Conservation (phyloP, 2,329 filamentous ascomycete species). For the Madurella fahalii region DNA sequence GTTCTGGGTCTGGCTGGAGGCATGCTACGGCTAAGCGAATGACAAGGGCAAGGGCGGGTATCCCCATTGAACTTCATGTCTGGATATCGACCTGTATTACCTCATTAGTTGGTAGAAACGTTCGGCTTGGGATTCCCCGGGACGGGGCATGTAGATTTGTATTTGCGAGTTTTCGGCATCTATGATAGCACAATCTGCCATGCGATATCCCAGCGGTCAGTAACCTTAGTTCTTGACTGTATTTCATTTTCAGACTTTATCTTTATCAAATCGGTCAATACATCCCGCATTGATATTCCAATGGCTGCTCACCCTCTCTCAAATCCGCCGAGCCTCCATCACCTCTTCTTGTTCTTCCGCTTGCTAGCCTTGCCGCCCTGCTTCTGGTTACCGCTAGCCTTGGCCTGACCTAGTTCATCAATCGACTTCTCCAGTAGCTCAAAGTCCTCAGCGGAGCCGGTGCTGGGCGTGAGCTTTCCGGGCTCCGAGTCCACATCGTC, state of each 20-base stretch:
- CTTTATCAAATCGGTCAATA: neutral
- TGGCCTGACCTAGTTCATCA: slow-evolving; percentile 50
- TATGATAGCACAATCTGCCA: too few relatives aligned
- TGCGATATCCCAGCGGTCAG: too few relatives aligned
- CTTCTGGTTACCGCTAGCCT: slow-evolving; percentile 43
- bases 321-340: slow-evolving; percentile 17
- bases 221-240: neutral
- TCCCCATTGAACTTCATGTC: neutral
- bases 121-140: too few relatives aligned
- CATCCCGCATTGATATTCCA: neutral
- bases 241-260: neutral
- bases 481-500: slow-evolving; percentile 47
- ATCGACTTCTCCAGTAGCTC: slow-evolving; percentile 60
- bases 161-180: too few relatives aligned
- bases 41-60: neutral
- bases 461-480: slow-evolving; percentile 50
- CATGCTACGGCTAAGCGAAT: neutral
- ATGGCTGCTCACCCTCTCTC: neutral
- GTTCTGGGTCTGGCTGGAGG: neutral
- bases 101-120: too few relatives aligned
- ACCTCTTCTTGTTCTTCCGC: slow-evolving; percentile 54
- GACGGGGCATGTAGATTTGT: too few relatives aligned
- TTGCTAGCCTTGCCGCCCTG: slow-evolving; percentile 44
- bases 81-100: too few relatives aligned
- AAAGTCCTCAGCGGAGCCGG: slow-evolving; percentile 57